Conservation (phyloP, 805 yeast genomes). For the Cyberlindnera mississippiensis region DNA sequence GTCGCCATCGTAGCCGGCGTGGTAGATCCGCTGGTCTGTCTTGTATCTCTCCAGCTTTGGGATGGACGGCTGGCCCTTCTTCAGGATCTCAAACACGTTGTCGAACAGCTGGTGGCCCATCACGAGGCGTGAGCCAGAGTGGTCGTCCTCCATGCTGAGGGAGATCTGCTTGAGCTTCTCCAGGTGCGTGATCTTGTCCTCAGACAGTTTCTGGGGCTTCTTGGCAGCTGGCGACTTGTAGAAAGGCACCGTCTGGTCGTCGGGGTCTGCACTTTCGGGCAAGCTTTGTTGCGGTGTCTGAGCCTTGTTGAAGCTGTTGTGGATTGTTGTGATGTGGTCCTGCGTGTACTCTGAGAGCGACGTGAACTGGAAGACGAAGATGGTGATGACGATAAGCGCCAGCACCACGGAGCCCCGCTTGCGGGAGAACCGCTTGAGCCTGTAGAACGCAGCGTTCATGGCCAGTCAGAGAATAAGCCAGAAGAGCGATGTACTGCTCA, state of each 20-base stretch:
- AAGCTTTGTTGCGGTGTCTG: neutral
- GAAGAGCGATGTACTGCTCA: too few relatives aligned
- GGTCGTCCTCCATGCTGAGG: conserved; percentile 28
- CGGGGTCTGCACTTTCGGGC: conserved; percentile 6
- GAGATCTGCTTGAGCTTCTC: conserved; percentile 24
- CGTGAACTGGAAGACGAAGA: conserved; percentile 18
- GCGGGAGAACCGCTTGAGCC: conserved; percentile 16
- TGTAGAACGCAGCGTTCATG: conserved; percentile 13
- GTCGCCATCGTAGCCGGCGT: conserved; percentile 46
- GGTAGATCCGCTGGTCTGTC: conserved; percentile 45
- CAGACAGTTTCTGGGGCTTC: conserved; percentile 2
- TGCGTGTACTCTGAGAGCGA: conserved; percentile 13
- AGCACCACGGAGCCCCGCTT: conserved; percentile 16
- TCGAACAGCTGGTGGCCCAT: conserved; percentile 41
- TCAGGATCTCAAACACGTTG: conserved; percentile 38
- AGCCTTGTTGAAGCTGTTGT: conserved; percentile 1
- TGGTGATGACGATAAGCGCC: conserved; percentile 4
- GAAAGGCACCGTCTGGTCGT: conserved; percentile 25
- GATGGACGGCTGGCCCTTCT: conserved; percentile 43
- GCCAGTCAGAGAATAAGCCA: too few relatives aligned
- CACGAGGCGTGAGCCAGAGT: conserved; percentile 31
- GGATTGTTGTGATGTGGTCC: conserved; percentile 13
- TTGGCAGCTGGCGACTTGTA: conserved; percentile 22
- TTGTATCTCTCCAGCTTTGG: conserved; percentile 40
- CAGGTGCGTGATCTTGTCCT: conserved; percentile 4